phyloP scores from a whole-genome alignment of 371 early-diverging fungal species.

The Mortierella sp. region DNA sequence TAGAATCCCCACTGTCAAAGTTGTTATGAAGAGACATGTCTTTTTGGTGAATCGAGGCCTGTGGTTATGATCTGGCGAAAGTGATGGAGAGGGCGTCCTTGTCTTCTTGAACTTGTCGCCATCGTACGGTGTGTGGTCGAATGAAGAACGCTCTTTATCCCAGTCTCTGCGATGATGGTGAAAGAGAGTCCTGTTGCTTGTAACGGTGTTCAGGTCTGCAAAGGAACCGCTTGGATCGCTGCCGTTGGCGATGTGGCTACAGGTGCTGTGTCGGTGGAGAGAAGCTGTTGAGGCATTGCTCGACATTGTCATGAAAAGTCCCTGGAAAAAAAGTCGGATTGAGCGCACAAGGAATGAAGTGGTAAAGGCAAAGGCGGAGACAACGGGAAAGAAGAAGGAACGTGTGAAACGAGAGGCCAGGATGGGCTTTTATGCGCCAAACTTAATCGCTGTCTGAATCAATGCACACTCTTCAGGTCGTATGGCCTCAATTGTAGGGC shows the following conservation, averaged over 20 bases:
- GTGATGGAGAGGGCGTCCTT: conserved; percentile 33
- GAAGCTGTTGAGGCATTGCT: conserved; percentile 31
- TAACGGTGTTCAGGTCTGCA: no score
- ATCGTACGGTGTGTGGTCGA: conserved; percentile 19
- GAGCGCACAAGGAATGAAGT: no score
- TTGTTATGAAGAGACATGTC: conserved; percentile 15
- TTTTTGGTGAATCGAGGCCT: conserved; percentile 19
- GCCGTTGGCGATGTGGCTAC: conserved; percentile 8
- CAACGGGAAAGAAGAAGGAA: not conserved
- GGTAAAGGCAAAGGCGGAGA: not conserved
- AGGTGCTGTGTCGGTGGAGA: conserved; percentile 28
- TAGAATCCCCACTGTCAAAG: conserved; percentile 18
- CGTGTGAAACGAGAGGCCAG: no score
- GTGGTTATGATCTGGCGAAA: conserved; percentile 14
- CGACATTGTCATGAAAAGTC: conserved; percentile 1
- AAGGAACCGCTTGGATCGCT: no score
- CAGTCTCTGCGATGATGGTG: no score
- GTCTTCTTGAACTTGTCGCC: conserved; percentile 20
- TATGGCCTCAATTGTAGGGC: no score
- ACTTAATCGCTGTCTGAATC: no score
- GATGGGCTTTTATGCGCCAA: no score
- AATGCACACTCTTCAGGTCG: no score
- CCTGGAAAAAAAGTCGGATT: no score
- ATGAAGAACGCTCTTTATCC: not conserved
- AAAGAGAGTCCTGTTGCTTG: not conserved